Evolutionary conservation across 495 filamentous ascomycete genomes (phyloP).

Genomic region (Penicillium angulare): DNA sequence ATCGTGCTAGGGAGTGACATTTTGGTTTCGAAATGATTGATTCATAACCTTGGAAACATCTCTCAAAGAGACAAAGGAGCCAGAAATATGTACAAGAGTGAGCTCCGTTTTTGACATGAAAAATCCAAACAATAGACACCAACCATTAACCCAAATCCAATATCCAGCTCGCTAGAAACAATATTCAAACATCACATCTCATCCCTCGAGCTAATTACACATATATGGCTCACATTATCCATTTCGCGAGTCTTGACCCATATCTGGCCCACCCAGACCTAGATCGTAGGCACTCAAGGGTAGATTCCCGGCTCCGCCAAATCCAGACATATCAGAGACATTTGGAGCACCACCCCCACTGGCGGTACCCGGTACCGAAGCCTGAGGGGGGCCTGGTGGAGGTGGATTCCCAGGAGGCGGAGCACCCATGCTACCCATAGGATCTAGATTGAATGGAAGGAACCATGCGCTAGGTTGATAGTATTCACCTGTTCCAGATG

Average conservation of each 20-base stretch:
- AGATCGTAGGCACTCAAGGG: conserved; percentile 33
- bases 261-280: conserved; percentile 20
- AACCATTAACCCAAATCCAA: neutral
- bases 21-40: too few relatives aligned
- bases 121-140: conserved; percentile 3
- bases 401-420: neutral
- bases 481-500: conserved; percentile 41
- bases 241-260: conserved; percentile 16
- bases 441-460: conserved; percentile 90
- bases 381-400: conserved; percentile 17
- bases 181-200: conserved; percentile 14
- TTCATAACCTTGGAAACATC: too few relatives aligned
- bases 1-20: too few relatives aligned
- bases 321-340: conserved; percentile 23
- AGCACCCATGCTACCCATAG: conserved; percentile 25
- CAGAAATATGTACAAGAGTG: neutral
- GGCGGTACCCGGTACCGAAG: neutral
- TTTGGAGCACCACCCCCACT: neutral
- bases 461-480: conserved; percentile 80
- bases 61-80: too few relatives aligned
- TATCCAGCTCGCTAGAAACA: conserved; percentile 9
- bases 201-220: conserved; percentile 7
- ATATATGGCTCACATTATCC: neutral
- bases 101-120: neutral
- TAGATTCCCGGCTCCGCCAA: conserved; percentile 23